Conservation (phyloP, 2,329 filamentous ascomycete genomes). For the Zymoseptoria tritici region DNA sequence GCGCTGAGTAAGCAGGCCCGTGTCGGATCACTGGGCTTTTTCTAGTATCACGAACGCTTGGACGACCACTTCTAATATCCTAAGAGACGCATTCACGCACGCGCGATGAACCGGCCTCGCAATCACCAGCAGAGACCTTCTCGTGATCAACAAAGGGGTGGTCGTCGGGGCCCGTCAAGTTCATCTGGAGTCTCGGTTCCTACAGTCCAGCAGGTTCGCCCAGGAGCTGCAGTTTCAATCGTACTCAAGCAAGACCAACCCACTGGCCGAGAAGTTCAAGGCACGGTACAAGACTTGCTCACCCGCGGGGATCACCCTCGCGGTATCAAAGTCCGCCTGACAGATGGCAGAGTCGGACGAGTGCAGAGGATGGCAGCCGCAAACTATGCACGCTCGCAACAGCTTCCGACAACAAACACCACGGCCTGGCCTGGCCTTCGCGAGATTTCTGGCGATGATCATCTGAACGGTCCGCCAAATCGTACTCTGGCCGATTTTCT, state of each 20-base stretch:
- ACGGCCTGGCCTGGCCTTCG: conserved; percentile 3
- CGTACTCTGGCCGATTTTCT: conserved; percentile 25
- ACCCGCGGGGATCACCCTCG: conserved; percentile 68
- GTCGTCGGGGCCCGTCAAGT: conserved; percentile 1
- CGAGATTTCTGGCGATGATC: conserved; percentile 4
- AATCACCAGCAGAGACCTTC: conserved; percentile 4
- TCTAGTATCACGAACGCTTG: neutral
- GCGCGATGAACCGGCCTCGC: neutral
- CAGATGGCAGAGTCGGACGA: conserved; percentile 63
- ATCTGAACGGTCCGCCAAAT: conserved; percentile 17
- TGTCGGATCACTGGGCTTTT: neutral
- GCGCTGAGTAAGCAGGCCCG: neutral
- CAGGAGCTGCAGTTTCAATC: conserved; percentile 61
- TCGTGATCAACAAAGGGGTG: neutral
- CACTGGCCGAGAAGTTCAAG: conserved; percentile 63
- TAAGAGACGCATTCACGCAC: neutral
- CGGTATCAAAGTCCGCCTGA: conserved; percentile 67
- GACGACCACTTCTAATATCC: neutral
- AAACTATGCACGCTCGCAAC: conserved; percentile 1
- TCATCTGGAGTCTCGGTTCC: conserved; percentile 21
- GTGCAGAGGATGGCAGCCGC: conserved; percentile 55
- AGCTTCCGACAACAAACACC: conserved; percentile 1
- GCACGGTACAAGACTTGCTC: conserved; percentile 59
- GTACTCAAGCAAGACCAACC: conserved; percentile 69
- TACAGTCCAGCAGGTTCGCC: conserved; percentile 42